Conservation (phyloP, 805 yeast genomes). For the Candida mattraensis region DNA sequence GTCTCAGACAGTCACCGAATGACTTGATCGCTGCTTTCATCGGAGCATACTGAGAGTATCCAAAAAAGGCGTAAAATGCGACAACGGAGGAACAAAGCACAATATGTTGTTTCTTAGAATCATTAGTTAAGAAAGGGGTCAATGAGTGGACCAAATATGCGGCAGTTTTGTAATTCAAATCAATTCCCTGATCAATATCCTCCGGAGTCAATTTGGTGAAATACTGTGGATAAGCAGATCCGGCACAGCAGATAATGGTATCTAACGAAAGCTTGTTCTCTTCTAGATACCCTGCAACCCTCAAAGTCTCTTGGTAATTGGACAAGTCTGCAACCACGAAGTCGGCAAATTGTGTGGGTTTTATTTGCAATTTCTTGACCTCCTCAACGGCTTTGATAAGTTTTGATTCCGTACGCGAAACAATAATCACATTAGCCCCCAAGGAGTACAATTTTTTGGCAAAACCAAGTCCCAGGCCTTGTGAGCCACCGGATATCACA, state of each 20-base stretch:
- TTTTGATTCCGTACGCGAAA: constrained; percentile 72
- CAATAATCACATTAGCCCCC: constrained; percentile 68
- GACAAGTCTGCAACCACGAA: constrained; percentile 69
- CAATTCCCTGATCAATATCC: constrained; percentile 62
- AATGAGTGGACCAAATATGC: constrained; percentile 68
- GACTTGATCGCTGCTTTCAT: constrained; percentile 79
- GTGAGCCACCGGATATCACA: constrained; percentile 90
- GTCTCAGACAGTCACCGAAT: constrained; percentile 74
- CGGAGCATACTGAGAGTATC: constrained; percentile 91
- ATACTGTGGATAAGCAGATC: constrained; percentile 76
- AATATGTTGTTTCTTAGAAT: constrained; percentile 43
- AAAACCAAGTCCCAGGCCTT: constrained; percentile 84
- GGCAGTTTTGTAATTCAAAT: constrained; percentile 72
- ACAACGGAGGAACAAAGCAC: constrained; percentile 73
- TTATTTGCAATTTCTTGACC: constrained; percentile 36
- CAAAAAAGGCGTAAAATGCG: constrained; percentile 85
- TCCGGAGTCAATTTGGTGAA: constrained; percentile 62
- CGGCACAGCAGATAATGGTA: constrained; percentile 82
- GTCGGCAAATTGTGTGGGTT: constrained; percentile 34
- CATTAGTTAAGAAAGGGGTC: constrained; percentile 39
- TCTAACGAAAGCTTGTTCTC: constrained; percentile 50
- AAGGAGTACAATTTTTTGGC: constrained; percentile 48
- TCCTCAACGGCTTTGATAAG: constrained; percentile 49
- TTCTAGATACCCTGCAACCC: constrained; percentile 37
- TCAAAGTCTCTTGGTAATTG: constrained; percentile 47